These are phyloP conservation scores for Seiridium unicorne DNA, from an alignment of 2,329 filamentous ascomycete species.

Conservation along the genomic window DNA sequence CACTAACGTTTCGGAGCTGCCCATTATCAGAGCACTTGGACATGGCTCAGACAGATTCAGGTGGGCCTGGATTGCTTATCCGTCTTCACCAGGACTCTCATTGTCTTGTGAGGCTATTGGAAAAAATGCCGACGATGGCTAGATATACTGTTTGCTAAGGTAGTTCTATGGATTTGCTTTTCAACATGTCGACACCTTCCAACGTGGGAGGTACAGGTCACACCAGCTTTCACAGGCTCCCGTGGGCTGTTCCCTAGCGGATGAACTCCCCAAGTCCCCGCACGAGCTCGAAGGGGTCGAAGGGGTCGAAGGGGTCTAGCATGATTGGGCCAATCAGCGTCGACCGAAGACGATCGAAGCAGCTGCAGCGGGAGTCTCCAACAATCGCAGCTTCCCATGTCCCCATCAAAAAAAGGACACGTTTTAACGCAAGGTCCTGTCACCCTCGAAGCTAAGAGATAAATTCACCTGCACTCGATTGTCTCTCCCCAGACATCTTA, in stretches of 20 bases:
- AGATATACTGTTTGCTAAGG: no score
- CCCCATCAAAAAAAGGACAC: conserved; percentile 10
- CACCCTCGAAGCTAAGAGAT: neutral
- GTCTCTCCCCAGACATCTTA: conserved; percentile 15
- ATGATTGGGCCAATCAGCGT: conserved; percentile 5
- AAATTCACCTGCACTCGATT: conserved; percentile 7
- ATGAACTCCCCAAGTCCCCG: neutral
- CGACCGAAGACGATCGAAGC: conserved; percentile 1
- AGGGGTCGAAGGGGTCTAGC: neutral
- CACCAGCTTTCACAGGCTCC: neutral
- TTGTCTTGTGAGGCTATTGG: no score
- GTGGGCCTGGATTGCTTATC: no score
- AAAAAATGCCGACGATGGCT: no score
- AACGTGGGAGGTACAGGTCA: neutral
- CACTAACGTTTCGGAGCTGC: neutral
- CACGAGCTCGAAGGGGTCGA: conserved; percentile 1
- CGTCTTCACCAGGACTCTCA: no score
- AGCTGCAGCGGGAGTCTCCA: conserved; percentile 2
- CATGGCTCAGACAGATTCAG: neutral
- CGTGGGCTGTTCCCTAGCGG: neutral
- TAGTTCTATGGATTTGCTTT: no score
- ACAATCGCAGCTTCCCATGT: neutral
- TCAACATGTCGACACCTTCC: no score
- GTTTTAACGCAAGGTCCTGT: conserved; percentile 3
- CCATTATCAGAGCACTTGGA: neutral